A percentile compares a stretch with the other conserved stretches of the same genome.
Evolutionary conservation across 208 protist genomes (phyloP).

Genomic region (Strigomonas oncopelti): DNA sequence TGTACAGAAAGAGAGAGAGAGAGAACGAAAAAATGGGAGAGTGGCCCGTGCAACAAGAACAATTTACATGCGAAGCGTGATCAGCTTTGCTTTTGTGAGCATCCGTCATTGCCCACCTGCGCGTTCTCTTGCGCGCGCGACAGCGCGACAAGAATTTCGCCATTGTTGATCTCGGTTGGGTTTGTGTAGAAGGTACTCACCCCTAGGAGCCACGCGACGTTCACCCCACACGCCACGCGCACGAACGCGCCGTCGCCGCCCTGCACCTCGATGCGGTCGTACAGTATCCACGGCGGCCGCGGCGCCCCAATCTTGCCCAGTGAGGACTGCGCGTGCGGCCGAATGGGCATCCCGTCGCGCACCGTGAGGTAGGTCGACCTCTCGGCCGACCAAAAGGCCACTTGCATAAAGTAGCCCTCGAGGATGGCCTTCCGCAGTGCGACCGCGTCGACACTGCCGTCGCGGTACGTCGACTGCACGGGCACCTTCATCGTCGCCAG

Average conservation of each 20-base stretch:
- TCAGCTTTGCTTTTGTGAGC: no score
- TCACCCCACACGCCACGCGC: slow-evolving; percentile 53
- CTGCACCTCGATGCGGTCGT: slow-evolving; percentile 83
- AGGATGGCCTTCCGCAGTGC: slow-evolving; percentile 74
- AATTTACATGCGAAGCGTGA: no score
- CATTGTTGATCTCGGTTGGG: slow-evolving; percentile 58
- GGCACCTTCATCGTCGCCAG: slow-evolving; percentile 52
- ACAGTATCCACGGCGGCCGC: slow-evolving; percentile 69
- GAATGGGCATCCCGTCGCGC: slow-evolving; percentile 43
- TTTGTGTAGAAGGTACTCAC: slow-evolving; percentile 68
- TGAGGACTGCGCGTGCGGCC: slow-evolving; percentile 53
- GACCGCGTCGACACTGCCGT: slow-evolving; percentile 49
- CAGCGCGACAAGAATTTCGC: slow-evolving; percentile 55
- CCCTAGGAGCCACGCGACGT: slow-evolving; percentile 70
- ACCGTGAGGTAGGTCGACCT: slow-evolving; percentile 48
- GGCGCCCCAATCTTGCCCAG: slow-evolving; percentile 18
- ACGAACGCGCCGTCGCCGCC: slow-evolving; percentile 68
- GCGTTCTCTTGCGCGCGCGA: slow-evolving; percentile 23
- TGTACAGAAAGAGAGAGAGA: background rate
- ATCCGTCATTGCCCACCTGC: no score
- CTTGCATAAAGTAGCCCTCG: slow-evolving; percentile 83
- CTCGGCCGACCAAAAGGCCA: slow-evolving; percentile 45
- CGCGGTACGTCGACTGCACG: slow-evolving; percentile 57
- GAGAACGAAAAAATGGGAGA: background rate
- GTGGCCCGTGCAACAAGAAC: no score